Base-by-base conservation (phyloP, 108 stramenopile genomes). In the Stephanodiscus minutulus region DNA sequence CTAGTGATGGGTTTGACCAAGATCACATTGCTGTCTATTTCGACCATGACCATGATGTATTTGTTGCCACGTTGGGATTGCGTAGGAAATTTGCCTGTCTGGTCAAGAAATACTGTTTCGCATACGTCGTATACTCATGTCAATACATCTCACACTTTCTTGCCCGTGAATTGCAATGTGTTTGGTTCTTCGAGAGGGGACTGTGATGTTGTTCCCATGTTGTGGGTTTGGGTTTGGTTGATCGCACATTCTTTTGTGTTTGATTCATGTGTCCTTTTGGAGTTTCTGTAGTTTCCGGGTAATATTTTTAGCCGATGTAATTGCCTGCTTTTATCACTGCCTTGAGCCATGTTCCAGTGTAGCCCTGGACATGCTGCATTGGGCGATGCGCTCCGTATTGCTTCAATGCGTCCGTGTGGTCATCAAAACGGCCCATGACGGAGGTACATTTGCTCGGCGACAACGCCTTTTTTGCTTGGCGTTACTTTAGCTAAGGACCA, bases 21-120 rank as follows among this genome's bases (percentile, higher is more conserved):
- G n/a, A 83, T 83, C 49, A 20, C 13, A 39, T 84, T 80, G 64
- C 28, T 29, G 50, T 84, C 78, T 37, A 80, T 66, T 28, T 76
- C 61, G 27, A 80, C 76, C 11, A 80, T 59, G 1, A 66, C 54
- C 73, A 74, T 74, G 7, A 74, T 60, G 27, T 75, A 75, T 3
- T 56, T 29, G 33, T 59, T 41, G 2, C 66, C 66, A 3, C 67
- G 4, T 0, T 46, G 37, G 0, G 57, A 62, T 6, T 15, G 31
- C 0, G 62, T 43, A n/a, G 74, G 67, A 27, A 68, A 75, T 21
- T 50, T 0, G 9, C 74, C 73, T 21, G 73, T 66, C 47, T 74
- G 73, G 15, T 74, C 65, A 2, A 41, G 33, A 21, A 68, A 67
- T 5, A 74, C 46, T 7, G 61, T 63, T 5, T 62, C 35, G 2